These are phyloP conservation scores for Aureobasidium sp. DNA, from an alignment of 2,329 filamentous ascomycete species.

Conservation along the genomic window DNA sequence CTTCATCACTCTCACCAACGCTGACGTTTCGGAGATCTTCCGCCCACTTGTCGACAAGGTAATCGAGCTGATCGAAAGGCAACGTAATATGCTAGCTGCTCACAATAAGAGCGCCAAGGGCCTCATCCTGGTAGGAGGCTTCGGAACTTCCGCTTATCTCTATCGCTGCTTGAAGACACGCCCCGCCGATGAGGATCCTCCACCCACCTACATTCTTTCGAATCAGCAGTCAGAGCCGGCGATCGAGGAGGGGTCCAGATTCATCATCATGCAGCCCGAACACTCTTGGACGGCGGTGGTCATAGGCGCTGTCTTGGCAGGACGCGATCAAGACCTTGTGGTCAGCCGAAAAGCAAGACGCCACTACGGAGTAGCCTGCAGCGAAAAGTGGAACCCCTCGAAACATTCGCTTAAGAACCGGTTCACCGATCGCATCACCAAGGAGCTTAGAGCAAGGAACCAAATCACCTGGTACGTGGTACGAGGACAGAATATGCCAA, in stretches of 20 bases:
- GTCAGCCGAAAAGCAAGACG: not conserved
- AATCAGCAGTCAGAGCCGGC: too few relatives aligned
- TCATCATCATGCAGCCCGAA: slow-evolving; percentile 67
- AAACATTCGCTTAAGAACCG: too few relatives aligned
- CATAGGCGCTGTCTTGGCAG: slow-evolving; percentile 65
- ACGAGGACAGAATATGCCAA: too few relatives aligned
- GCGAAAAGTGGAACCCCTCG: too few relatives aligned
- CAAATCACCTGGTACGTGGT: too few relatives aligned
- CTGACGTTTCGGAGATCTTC: slow-evolving; percentile 52
- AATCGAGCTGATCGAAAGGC: slow-evolving; percentile 34
- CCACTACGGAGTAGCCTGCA: not conserved
- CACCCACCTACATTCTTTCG: slow-evolving; percentile 25
- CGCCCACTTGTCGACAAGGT: slow-evolving; percentile 57
- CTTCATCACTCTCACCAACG: slow-evolving; percentile 65
- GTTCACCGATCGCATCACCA: too few relatives aligned
- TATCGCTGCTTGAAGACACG: slow-evolving; percentile 62
- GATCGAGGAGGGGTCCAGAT: not conserved
- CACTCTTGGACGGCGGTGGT: slow-evolving; percentile 75
- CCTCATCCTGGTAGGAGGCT: slow-evolving; percentile 76
- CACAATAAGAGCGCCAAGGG: slow-evolving; percentile 42
- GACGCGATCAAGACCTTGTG: too few relatives aligned
- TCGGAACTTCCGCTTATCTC: slow-evolving; percentile 64
- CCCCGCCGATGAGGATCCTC: slow-evolving; percentile 46
- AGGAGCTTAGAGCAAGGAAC: too few relatives aligned
- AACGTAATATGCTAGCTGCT: slow-evolving; percentile 32